Base-by-base conservation (phyloP, 768 basidiomycete genomes). In the Tricholoma bakamatsutake region DNA sequence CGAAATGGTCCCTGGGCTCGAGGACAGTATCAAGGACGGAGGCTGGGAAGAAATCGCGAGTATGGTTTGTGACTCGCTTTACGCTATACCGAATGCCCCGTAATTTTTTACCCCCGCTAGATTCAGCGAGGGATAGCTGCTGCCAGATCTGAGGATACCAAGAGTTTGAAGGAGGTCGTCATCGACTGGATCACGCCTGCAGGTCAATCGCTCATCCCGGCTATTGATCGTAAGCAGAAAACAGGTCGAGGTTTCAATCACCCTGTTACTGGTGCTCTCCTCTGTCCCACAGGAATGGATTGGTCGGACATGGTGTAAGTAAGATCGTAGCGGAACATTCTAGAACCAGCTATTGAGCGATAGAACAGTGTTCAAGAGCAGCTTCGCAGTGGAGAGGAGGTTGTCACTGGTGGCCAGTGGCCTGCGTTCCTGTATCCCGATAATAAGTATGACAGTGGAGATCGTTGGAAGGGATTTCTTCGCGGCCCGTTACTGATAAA, bases 381-480 rank as follows among this genome's bases (percentile, higher is more conserved):
- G n/a, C 45, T 56, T 17, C 15, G 27, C 10, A 54, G 45, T 21
- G 61, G 61, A 7, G 45, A 63, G 18, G 34, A 60, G 1, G 21
- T 54, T 4, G 59, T 67, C 10, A 40, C 56, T 8, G 60, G 62
- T 12, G 62, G 65, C 46, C 57, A 59, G 12, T 68, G 66, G 64
- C 64, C 61, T 0, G 13, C 63, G 7, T 62, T 68, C 28, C n/a
- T 67, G n/a, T 68, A 67, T 42, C 15, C 46, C 1, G 50, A 58
- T 21, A 56, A 58, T 31, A 37, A 21, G 5, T 69, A 62, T 34
- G 54, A 67, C 34, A 40, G 52, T 2, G 54, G 66, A 28, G 59
- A 69, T 30, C 63, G 63, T 0, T 67, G 65, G 68, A 58, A 65
- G 1, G 62, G 67, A 13, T 56, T 68, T 1, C 45, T 68, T 24